A percentile compares a stretch with the other conserved stretches of the same genome.
phyloP scores from a whole-genome alignment of 371 early-diverging fungal genomes.

The Mucor saturninus region DNA sequence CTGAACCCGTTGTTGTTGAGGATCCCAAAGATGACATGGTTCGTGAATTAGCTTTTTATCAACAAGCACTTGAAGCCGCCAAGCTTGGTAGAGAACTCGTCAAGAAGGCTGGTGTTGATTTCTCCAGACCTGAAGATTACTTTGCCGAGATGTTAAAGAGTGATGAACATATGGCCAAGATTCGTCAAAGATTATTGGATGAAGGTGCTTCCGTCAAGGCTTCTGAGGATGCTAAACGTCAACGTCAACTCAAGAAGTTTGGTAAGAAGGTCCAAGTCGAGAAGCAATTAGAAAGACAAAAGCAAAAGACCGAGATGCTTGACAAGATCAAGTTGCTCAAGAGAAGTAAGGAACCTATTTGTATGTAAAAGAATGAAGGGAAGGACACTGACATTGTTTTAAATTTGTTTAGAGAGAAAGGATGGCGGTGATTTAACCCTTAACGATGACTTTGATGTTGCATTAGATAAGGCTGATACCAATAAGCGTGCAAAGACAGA shows the following conservation, averaged over 20 bases:
- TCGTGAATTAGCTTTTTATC: slow-evolving; percentile 88
- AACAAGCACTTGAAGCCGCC: slow-evolving; percentile 87
- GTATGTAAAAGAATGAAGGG: too few species aligned
- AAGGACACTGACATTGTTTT: too few species aligned
- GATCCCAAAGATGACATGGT: slow-evolving; percentile 86
- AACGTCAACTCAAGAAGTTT: slow-evolving; percentile 81
- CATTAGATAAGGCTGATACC: slow-evolving; percentile 66
- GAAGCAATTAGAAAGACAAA: slow-evolving; percentile 80
- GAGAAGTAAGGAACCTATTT: slow-evolving; percentile 64
- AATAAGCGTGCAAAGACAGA: slow-evolving; percentile 41
- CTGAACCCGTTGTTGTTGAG: slow-evolving; percentile 57
- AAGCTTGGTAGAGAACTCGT: slow-evolving; percentile 64
- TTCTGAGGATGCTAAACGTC: slow-evolving; percentile 82
- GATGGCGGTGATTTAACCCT: slow-evolving; percentile 43
- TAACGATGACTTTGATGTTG: slow-evolving; percentile 87
- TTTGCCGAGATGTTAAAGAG: slow-evolving; percentile 96
- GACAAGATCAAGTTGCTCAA: slow-evolving; percentile 92
- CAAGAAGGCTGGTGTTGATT: slow-evolving; percentile 69
- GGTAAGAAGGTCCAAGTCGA: slow-evolving; percentile 96
- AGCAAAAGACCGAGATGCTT: slow-evolving; percentile 80
- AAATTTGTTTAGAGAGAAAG: slow-evolving; percentile 60
- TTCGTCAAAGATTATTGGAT: slow-evolving; percentile 83
- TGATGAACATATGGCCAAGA: slow-evolving; percentile 88
- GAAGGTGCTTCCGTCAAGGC: slow-evolving; percentile 81
- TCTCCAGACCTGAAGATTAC: slow-evolving; percentile 87